Evolutionary conservation across 306 rosid genomes (phyloP).

Genomic region (Alnus glutinosa): DNA sequence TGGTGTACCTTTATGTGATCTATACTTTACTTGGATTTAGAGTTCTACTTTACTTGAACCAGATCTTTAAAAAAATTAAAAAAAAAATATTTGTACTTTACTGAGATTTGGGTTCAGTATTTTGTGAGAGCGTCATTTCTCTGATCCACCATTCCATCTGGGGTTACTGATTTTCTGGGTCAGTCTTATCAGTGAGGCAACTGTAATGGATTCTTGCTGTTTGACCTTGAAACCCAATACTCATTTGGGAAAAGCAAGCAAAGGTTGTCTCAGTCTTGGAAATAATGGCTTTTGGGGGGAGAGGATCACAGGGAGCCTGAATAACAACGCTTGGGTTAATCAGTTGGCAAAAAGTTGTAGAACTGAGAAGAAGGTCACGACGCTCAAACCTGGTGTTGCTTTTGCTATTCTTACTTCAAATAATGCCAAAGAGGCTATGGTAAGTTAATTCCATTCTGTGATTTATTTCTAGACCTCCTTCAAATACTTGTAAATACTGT

Average conservation of each 20-base stretch:
- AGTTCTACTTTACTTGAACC: conserved; percentile 7
- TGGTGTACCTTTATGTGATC: conserved; percentile 38
- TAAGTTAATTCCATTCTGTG: conserved; percentile 39
- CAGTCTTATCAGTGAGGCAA: conserved; percentile 22
- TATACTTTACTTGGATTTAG: conserved; percentile 29
- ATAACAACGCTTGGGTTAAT: conserved; percentile 41
- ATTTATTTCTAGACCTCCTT: conserved; percentile 9
- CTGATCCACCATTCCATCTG: conserved; percentile 30
- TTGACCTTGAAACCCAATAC: conserved; percentile 43
- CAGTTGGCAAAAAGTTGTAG: conserved; percentile 35
- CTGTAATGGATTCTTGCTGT: conserved; percentile 66
- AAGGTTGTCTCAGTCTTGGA: conserved; percentile 38
- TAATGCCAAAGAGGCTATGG: conserved; percentile 48
- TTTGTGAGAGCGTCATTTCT: conserved; percentile 18
- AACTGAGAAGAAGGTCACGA: conserved; percentile 45
- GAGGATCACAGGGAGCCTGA: conserved; percentile 48
- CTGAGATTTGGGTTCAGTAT: conserved; percentile 37
- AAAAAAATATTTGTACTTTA: conserved; percentile 10
- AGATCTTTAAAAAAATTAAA: neutral
- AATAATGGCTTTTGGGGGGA: conserved; percentile 60
- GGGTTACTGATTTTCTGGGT: conserved; percentile 14
- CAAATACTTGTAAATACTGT: neutral
- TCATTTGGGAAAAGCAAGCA: conserved; percentile 38
- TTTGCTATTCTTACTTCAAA: conserved; percentile 67
- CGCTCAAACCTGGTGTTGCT: conserved; percentile 47